Percentiles rank a stretch among this genome's conserved stretches.
Evolutionary conservation across 495 filamentous ascomycete genomes (phyloP).

Genomic region (Aspergillus coremiiformis): DNA sequence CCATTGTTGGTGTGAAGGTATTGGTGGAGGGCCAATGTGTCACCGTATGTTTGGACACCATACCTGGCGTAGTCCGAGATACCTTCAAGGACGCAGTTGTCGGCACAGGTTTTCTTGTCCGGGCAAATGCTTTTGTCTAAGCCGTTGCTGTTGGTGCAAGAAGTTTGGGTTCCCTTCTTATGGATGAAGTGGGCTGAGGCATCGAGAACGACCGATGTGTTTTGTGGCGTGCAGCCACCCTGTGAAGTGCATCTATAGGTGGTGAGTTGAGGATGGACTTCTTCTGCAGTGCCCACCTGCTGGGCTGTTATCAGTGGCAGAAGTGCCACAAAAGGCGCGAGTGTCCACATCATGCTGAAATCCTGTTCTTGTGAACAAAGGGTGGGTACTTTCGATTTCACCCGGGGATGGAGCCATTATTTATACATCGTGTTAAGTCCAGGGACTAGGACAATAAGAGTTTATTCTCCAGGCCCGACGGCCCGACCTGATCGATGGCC

Average conservation of each 20-base stretch:
- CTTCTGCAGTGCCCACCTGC: constrained; percentile 21
- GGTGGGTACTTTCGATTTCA: neutral
- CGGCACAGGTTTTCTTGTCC: constrained; percentile 36
- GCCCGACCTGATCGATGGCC: neutral
- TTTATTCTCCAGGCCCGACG: neutral
- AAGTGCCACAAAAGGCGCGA: constrained; percentile 3
- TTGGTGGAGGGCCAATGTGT: constrained; percentile 36
- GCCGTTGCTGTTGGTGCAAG: constrained; percentile 30
- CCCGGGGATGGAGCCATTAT: neutral
- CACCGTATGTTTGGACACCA: constrained; percentile 41
- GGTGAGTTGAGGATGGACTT: constrained; percentile 27
- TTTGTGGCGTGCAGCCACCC: constrained; percentile 30
- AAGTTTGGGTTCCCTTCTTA: constrained; percentile 25
- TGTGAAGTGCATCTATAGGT: constrained; percentile 35
- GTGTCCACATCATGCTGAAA: neutral
- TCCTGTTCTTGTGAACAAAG: neutral
- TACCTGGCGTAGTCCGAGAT: constrained; percentile 37
- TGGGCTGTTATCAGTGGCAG: constrained; percentile 18
- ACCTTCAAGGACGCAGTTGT: constrained; percentile 47
- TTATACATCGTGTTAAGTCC: neutral
- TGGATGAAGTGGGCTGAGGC: constrained; percentile 40
- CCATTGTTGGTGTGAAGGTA: constrained; percentile 25
- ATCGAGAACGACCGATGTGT: constrained; percentile 36
- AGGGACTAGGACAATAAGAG: neutral
- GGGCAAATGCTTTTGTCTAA: constrained; percentile 42